These are phyloP conservation scores for Geotrichum klebahnii DNA, from an alignment of 1,139 yeast species.

Conservation along the genomic window DNA sequence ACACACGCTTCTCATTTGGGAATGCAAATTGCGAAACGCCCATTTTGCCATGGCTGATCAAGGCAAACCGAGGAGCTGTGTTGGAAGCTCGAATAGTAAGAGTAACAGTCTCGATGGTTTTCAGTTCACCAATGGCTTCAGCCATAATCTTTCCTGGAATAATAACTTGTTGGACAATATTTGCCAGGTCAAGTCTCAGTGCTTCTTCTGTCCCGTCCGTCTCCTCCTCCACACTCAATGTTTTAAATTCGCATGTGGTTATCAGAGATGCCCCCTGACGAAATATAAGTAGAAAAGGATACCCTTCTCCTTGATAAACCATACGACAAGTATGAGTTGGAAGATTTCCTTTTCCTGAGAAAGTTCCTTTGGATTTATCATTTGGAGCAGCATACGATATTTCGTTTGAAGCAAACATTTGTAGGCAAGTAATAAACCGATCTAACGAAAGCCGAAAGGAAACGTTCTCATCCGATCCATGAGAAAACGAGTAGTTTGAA, in stretches of 20 bases:
- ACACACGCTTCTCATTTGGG: slow-evolving; percentile 59
- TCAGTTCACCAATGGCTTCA: slow-evolving; percentile 63
- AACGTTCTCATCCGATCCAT: slow-evolving; percentile 21
- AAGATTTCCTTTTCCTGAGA: slow-evolving; percentile 6
- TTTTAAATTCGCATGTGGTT: slow-evolving; percentile 67
- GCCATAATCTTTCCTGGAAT: slow-evolving; percentile 61
- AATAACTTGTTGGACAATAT: slow-evolving; percentile 60
- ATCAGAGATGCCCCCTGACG: slow-evolving; percentile 60
- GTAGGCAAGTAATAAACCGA: slow-evolving; percentile 32
- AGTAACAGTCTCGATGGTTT: slow-evolving; percentile 58
- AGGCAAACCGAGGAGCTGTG: slow-evolving; percentile 35
- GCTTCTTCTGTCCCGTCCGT: slow-evolving; percentile 18
- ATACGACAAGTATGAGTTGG: slow-evolving; percentile 33
- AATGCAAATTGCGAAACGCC: slow-evolving; percentile 66
- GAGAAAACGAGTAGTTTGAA: slow-evolving; percentile 8
- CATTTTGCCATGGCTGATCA: slow-evolving; percentile 63
- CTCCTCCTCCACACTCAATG: slow-evolving; percentile 40
- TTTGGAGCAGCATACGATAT: not conserved
- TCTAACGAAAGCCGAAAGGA: slow-evolving; percentile 29
- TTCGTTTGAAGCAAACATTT: slow-evolving; percentile 28
- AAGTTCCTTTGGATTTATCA: not conserved
- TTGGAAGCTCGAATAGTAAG: slow-evolving; percentile 49
- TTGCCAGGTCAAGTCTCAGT: slow-evolving; percentile 43
- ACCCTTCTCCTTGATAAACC: slow-evolving; percentile 53
- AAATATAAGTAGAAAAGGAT: slow-evolving; percentile 64